phyloP scores from a whole-genome alignment of 192 early-diverging fungal genomes.

The Diversispora epigaea region DNA sequence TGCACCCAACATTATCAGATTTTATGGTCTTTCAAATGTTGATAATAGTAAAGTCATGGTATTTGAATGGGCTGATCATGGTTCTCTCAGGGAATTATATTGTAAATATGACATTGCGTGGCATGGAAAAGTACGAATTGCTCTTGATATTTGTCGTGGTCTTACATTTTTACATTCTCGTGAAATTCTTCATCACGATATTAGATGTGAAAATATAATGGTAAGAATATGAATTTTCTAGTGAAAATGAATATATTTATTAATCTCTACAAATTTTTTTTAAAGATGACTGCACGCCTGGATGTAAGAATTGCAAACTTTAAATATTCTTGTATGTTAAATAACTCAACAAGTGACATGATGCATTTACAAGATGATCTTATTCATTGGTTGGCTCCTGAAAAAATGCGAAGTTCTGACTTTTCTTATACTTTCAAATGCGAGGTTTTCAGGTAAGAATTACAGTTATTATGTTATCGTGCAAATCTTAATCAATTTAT shows the following conservation, averaged over 20 bases:
- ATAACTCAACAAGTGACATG: not conserved
- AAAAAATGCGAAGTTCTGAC: not conserved
- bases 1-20: not conserved
- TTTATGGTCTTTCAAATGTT: not conserved
- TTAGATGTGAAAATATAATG: not conserved
- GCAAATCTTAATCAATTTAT: not conserved
- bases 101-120: too few relatives aligned
- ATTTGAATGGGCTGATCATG: too few relatives aligned
- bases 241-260: not conserved
- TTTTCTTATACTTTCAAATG: not conserved
- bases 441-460: not conserved
- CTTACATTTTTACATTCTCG: too few relatives aligned
- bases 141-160: too few relatives aligned
- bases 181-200: too few relatives aligned
- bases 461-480: not conserved
- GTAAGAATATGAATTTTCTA: not conserved
- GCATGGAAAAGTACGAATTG: too few relatives aligned
- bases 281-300: not conserved
- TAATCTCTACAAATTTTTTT: not conserved
- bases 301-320: not conserved
- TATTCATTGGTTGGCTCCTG: not conserved
- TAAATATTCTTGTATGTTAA: not conserved
- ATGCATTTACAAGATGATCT: not conserved
- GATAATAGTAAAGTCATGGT: too few relatives aligned
- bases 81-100: too few relatives aligned